Evolutionary conservation across 1,284 basidiomycete species (phyloP), one percentile per base, ranked within the genome.

Genomic region (Mixia osmundae): DNA sequence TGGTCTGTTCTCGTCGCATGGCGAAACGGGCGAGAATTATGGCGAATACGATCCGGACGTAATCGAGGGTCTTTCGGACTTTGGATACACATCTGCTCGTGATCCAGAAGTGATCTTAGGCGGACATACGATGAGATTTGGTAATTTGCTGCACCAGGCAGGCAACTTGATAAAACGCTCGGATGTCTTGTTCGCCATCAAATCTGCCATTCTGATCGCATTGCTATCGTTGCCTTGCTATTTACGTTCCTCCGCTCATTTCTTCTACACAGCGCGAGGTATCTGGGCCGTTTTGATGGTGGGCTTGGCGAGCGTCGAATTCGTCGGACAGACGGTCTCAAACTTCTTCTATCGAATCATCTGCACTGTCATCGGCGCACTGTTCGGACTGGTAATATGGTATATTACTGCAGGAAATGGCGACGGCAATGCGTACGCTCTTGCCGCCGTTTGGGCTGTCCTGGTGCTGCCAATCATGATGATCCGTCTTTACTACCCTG

Each of bases 271-370:
- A 11, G 35, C 39, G 21, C 25, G 44, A 11, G 48, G 50, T 0
- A 44, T 54, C 21, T 54, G 52, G 52, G 48, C 46, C 20, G 41
- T 53, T 25, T 47, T 54, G 33, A 54, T 53, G 53, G 50, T 51
- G 10, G 52, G 53, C 25, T 38, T 54, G 6, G 50, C 48, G 6
- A 36, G 50, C 10, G 42, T 44, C 6, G 37, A 48, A 1, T 53
- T 43, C 24, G 30, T 49, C 11, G 53, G 51, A 16, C 53, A 55
- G 23, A 52, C 51, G 2, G 39, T 47, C 0, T 51, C 50, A 36
- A 47, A 48, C 21, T 46, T 52, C 2, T 20, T 52, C 8, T 42
- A 37, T 6, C 43, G 54, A 3, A 38, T 53, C 12, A 32, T 45
- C 1, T 47, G 49, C 2, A 54, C 52, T 1, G 37, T 49, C 8